Conservation (phyloP, 1,139 yeast genomes). For the Maudiozyma humilis region DNA sequence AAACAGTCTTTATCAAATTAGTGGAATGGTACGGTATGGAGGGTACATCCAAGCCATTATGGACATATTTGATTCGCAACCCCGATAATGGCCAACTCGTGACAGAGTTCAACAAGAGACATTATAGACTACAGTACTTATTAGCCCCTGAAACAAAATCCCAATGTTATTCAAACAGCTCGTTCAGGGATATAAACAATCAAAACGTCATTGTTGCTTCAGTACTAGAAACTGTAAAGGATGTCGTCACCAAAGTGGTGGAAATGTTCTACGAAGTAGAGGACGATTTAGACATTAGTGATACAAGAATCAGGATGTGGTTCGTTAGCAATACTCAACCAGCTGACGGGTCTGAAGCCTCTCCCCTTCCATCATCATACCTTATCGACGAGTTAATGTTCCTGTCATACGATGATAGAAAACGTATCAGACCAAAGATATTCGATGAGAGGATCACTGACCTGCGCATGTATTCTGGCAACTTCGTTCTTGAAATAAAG, state of each 20-base stretch:
- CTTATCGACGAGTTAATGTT: constrained; percentile 27
- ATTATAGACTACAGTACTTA: constrained; percentile 45
- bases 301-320: constrained; percentile 30
- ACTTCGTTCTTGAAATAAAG: constrained; percentile 31
- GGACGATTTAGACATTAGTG: constrained; percentile 17
- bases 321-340: constrained; percentile 10
- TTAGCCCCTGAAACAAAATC: constrained; percentile 18
- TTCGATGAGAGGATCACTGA: constrained; percentile 17
- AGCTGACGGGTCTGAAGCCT: constrained; percentile 5
- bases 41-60: constrained; percentile 38
- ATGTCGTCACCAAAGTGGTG: constrained; percentile 21
- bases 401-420: constrained; percentile 19
- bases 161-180: background rate
- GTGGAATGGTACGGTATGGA: constrained; percentile 48
- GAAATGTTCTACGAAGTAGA: constrained; percentile 20
- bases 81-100: constrained; percentile 34
- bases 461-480: constrained; percentile 19
- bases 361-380: constrained; percentile 16
- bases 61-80: constrained; percentile 39
- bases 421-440: constrained; percentile 20
- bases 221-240: constrained; percentile 17
- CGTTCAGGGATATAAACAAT: constrained; percentile 14
- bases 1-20: constrained; percentile 38
- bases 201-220: constrained; percentile 19
- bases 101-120: constrained; percentile 48